These are phyloP conservation scores for Pezicula carpinea DNA, from an alignment of 2,329 filamentous ascomycete genomes.

Conservation along the genomic window DNA sequence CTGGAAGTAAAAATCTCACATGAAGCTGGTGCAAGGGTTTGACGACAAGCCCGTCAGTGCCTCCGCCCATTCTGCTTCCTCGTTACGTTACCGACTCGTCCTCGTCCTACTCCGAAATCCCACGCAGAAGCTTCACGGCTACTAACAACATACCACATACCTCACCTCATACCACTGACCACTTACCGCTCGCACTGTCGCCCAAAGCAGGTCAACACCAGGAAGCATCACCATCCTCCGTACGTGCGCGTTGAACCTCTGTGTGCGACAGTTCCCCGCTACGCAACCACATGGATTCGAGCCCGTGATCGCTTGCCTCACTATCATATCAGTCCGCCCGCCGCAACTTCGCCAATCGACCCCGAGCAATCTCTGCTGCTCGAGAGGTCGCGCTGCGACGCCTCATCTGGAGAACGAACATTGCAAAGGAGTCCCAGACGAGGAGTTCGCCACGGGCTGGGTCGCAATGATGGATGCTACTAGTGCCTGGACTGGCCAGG, in stretches of 20 bases:
- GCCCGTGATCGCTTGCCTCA: background rate
- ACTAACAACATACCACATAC: too few relatives aligned
- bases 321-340: background rate
- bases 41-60: too few relatives aligned
- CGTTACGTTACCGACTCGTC: too few relatives aligned
- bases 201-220: too few relatives aligned
- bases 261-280: background rate
- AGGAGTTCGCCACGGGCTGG: background rate
- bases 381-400: background rate
- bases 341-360: background rate
- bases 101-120: background rate
- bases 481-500: slow-evolving; percentile 48
- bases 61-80: too few relatives aligned
- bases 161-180: too few relatives aligned
- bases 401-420: background rate
- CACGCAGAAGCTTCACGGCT: background rate
- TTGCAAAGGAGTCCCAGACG: background rate
- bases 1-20: too few relatives aligned
- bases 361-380: background rate
- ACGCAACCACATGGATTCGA: background rate
- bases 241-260: too few relatives aligned
- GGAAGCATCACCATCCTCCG: too few relatives aligned
- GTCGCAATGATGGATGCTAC: slow-evolving; percentile 27
- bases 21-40: too few relatives aligned
- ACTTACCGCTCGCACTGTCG: too few relatives aligned